A percentile compares a stretch with the other conserved stretches of the same genome.
These are phyloP conservation scores for Sporothrix sp. DNA, from an alignment of 2,329 filamentous ascomycete genomes.

Conservation along the genomic window DNA sequence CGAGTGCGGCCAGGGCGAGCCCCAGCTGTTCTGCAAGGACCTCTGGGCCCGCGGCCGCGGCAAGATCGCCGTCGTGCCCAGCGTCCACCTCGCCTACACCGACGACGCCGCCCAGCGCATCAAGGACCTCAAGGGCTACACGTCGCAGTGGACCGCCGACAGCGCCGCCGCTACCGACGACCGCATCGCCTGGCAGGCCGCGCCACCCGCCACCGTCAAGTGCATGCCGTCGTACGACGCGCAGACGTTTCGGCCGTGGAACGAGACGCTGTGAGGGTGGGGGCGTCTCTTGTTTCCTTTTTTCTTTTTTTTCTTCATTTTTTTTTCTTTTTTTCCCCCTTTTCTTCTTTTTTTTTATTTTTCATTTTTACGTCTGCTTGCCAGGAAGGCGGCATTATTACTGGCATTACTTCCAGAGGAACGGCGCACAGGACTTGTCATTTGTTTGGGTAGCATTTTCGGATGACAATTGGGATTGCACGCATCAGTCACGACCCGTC, in stretches of 20 bases:
- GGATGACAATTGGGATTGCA: too few relatives aligned
- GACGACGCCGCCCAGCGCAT: slow-evolving; percentile 34
- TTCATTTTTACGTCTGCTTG: too few relatives aligned
- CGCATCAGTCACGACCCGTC: too few relatives aligned
- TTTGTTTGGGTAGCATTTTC: too few relatives aligned
- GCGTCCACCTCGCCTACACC: slow-evolving; percentile 46
- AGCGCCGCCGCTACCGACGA: slow-evolving; percentile 21
- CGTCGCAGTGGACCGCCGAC: slow-evolving; percentile 26
- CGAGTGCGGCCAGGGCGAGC: slow-evolving; percentile 47
- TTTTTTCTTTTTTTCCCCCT: too few relatives aligned
- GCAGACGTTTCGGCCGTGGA: slow-evolving; percentile 35
- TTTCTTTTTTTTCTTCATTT: background rate
- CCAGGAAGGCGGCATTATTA: too few relatives aligned
- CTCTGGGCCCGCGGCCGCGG: slow-evolving; percentile 40
- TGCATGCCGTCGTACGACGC: slow-evolving; percentile 36
- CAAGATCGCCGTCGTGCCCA: slow-evolving; percentile 46
- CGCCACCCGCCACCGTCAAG: slow-evolving; percentile 37
- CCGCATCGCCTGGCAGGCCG: slow-evolving; percentile 32
- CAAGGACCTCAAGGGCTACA: slow-evolving; percentile 42
- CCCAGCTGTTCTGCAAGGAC: slow-evolving; percentile 47
- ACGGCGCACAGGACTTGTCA: too few relatives aligned
- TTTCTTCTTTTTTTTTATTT: too few relatives aligned
- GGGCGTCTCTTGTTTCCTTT: background rate
- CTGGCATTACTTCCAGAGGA: too few relatives aligned
- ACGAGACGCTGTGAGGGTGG: slow-evolving; percentile 20